These are phyloP conservation scores for Lodderomyces theae DNA, from an alignment of 1,139 yeast genomes.

Conservation along the genomic window DNA sequence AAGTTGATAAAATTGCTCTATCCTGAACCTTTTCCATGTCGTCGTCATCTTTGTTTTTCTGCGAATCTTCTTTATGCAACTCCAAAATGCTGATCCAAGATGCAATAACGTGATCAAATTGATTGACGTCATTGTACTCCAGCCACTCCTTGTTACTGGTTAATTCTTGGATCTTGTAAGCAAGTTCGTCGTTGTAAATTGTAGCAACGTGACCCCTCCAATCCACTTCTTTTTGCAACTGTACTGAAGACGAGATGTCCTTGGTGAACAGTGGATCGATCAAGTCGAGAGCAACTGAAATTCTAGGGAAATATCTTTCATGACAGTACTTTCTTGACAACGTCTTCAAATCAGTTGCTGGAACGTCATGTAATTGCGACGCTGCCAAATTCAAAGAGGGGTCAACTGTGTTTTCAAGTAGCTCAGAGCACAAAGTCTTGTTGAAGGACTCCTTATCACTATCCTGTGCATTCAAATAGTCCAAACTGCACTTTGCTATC, in stretches of 20 bases:
- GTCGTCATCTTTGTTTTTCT: constrained; percentile 41
- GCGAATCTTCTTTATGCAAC: constrained; percentile 50
- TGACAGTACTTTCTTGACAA: constrained; percentile 45
- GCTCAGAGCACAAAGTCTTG: constrained; percentile 51
- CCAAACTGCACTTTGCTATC: constrained; percentile 60
- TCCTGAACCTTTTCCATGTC: constrained; percentile 61
- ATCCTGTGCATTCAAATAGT: constrained; percentile 35
- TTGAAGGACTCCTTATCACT: constrained; percentile 23
- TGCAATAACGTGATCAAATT: constrained; percentile 32
- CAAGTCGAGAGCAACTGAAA: constrained; percentile 35
- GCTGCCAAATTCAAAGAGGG: constrained; percentile 64
- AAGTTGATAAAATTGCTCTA: constrained; percentile 72
- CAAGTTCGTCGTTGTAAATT: constrained; percentile 69
- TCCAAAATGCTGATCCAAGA: constrained; percentile 42
- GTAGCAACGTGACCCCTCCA: constrained; percentile 80
- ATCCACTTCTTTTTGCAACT: constrained; percentile 37
- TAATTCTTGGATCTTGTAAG: constrained; percentile 52
- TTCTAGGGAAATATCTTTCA: constrained; percentile 32
- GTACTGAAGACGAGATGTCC: constrained; percentile 27
- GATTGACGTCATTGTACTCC: constrained; percentile 21
- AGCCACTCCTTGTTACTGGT: constrained; percentile 31
- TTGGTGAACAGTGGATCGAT: constrained; percentile 47
- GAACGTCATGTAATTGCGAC: constrained; percentile 34
- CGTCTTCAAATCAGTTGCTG: constrained; percentile 43
- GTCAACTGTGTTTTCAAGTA: constrained; percentile 61